Percentiles rank a stretch among this genome's conserved stretches.
Evolutionary conservation across 2,329 filamentous ascomycete genomes (phyloP).

Genomic region (Cordyceps cicadae): DNA sequence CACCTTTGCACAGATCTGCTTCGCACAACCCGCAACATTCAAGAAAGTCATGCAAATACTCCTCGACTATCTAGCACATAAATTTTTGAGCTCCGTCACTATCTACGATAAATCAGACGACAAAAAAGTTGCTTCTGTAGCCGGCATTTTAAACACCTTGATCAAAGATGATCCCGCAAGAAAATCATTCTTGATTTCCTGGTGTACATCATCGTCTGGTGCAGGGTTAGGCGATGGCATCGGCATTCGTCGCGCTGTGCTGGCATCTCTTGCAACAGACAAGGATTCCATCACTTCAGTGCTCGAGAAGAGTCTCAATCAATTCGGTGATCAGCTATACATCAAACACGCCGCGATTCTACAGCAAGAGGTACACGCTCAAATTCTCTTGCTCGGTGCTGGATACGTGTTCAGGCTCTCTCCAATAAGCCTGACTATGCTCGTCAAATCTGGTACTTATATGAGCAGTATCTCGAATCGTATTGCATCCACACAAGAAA

Average conservation of each 20-base stretch:
- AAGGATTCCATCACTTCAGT: constrained; percentile 45
- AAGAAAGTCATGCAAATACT: constrained; percentile 23
- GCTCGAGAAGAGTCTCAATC: constrained; percentile 59
- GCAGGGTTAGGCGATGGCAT: constrained; percentile 56
- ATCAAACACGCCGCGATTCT: constrained; percentile 77
- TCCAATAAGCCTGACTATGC: constrained; percentile 56
- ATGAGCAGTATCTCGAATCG: constrained; percentile 77
- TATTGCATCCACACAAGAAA: constrained; percentile 64
- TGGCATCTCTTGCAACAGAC: constrained; percentile 48
- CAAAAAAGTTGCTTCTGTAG: constrained; percentile 46
- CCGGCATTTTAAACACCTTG: constrained; percentile 46
- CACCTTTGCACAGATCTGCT: constrained; percentile 24
- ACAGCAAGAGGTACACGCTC: constrained; percentile 81
- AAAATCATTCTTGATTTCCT: constrained; percentile 50
- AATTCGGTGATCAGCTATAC: constrained; percentile 80
- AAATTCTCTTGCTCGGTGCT: constrained; percentile 67
- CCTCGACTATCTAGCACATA: constrained; percentile 35
- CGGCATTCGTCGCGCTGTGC: constrained; percentile 58
- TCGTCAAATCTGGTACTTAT: constrained; percentile 65
- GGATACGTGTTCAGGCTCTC: constrained; percentile 64
- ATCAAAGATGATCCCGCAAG: constrained; percentile 38
- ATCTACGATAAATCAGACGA: constrained; percentile 24
- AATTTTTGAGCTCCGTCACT: constrained; percentile 31
- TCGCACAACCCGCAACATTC: constrained; percentile 20
- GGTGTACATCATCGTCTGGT: constrained; percentile 57